Conservation (phyloP, 495 filamentous ascomycete genomes). For the Penicillium flavigenum region DNA sequence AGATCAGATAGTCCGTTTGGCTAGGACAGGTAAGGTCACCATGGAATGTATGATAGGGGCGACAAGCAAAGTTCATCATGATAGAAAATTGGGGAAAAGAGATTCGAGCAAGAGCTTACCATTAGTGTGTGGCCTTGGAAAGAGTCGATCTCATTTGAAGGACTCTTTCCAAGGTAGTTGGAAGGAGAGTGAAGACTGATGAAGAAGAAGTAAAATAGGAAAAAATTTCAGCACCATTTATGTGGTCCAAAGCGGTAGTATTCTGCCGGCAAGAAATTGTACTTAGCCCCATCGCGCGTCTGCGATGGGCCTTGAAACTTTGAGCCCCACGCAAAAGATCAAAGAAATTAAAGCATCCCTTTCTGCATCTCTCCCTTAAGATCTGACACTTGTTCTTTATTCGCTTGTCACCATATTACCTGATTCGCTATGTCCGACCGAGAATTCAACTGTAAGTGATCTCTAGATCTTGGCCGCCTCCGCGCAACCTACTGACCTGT, state of each 20-base stretch:
- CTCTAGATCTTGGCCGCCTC: constrained; percentile 20
- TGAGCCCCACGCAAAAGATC: constrained; percentile 22
- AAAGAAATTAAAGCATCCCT: constrained; percentile 10
- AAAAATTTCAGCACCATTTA: constrained; percentile 12
- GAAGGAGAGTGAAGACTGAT: constrained; percentile 12
- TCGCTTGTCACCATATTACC: constrained; percentile 1
- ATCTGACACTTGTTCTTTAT: constrained; percentile 9
- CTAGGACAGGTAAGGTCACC: constrained; percentile 88
- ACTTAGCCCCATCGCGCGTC: constrained; percentile 20
- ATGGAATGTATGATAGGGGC: constrained; percentile 86
- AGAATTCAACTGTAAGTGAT: constrained; percentile 72
- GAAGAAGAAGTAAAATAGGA: constrained; percentile 8
- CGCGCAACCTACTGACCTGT: constrained; percentile 27
- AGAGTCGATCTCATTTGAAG: constrained; percentile 12
- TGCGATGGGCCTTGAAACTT: constrained; percentile 14
- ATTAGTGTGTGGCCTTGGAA: constrained; percentile 29
- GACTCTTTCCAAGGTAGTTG: constrained; percentile 16
- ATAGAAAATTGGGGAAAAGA: constrained; percentile 28
- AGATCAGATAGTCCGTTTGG: constrained; percentile 86
- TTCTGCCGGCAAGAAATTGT: constrained; percentile 26
- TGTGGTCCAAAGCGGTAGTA: constrained; percentile 11
- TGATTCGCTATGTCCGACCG: constrained; percentile 76
- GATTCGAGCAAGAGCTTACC: constrained; percentile 34
- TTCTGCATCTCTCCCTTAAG: not conserved
- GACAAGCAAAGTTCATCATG: constrained; percentile 88